phyloP scores from a whole-genome alignment of 768 basidiomycete species.

The Pluteus cervinus region DNA sequence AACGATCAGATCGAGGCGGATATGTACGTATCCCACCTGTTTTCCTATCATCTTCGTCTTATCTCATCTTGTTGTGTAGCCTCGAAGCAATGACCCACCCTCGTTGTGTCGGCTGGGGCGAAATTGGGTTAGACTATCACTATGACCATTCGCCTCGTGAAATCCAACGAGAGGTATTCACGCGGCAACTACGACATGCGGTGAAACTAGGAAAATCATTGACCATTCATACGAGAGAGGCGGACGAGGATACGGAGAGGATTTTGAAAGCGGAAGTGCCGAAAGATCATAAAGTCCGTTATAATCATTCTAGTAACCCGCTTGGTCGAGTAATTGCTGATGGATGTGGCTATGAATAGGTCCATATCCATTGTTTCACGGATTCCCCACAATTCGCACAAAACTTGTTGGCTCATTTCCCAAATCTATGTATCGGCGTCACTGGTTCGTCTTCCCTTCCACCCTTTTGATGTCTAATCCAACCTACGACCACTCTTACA shows the following conservation, averaged over 20 bases:
- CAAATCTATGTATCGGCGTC: conserved; percentile 79
- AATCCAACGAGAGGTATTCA: conserved; percentile 60
- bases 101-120: conserved; percentile 83
- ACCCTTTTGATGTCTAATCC: background rate
- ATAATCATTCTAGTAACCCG: background rate
- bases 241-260: conserved; percentile 74
- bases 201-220: conserved; percentile 68
- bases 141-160: conserved; percentile 73
- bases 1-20: conserved; percentile 60
- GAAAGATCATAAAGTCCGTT: conserved; percentile 52
- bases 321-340: background rate
- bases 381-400: conserved; percentile 72
- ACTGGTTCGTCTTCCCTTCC: conserved; percentile 41
- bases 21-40: conserved; percentile 38
- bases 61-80: conserved; percentile 26
- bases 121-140: conserved; percentile 85
- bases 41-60: background rate
- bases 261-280: conserved; percentile 78
- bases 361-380: conserved; percentile 88
- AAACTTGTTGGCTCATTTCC: conserved; percentile 68
- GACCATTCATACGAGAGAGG: conserved; percentile 84
- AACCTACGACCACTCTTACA: conserved; percentile 14
- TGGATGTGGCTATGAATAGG: conserved; percentile 28
- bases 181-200: conserved; percentile 62
- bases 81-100: conserved; percentile 74